Conservation (phyloP, 805 yeast species). For the Suhomyces emberorum region DNA sequence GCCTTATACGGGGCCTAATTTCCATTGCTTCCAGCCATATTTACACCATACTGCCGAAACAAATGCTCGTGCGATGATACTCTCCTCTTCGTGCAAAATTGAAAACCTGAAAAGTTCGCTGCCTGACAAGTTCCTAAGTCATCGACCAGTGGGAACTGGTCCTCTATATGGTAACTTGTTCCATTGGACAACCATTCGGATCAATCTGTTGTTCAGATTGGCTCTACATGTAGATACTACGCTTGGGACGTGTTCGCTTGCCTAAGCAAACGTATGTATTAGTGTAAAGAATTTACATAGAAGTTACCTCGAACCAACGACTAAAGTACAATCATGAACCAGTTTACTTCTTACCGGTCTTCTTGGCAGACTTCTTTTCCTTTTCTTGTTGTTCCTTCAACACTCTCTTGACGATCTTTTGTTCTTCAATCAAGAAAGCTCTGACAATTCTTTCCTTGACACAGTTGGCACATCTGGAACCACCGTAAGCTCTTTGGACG, state of each 20-base stretch:
- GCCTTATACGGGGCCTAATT: no score
- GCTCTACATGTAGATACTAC: no score
- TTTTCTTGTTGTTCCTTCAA: slow-evolving; percentile 93
- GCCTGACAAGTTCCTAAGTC: no score
- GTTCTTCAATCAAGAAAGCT: slow-evolving; percentile 99
- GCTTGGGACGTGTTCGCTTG: background rate
- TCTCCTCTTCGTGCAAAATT: no score
- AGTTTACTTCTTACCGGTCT: slow-evolving; percentile 32
- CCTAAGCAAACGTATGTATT: slow-evolving; percentile 11
- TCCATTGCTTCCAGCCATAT: no score
- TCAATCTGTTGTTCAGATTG: no score
- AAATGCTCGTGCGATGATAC: no score
- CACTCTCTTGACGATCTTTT: slow-evolving; percentile 99
- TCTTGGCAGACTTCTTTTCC: slow-evolving; percentile 56
- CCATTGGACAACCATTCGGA: no score
- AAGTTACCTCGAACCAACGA: slow-evolving; percentile 12
- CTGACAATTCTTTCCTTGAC: slow-evolving; percentile 99
- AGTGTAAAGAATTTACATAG: slow-evolving; percentile 12
- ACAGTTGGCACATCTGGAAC: slow-evolving; percentile 96
- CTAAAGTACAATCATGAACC: slow-evolving; percentile 11
- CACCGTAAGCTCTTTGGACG: slow-evolving; percentile 99
- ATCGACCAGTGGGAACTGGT: no score
- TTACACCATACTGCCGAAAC: no score
- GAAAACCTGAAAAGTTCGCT: no score
- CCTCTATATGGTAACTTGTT: no score